A percentile compares a stretch with the other conserved stretches of the same genome.
Evolutionary conservation across 371 early-diverging fungal genomes (phyloP).

Genomic region (Rhizopus sp.): DNA sequence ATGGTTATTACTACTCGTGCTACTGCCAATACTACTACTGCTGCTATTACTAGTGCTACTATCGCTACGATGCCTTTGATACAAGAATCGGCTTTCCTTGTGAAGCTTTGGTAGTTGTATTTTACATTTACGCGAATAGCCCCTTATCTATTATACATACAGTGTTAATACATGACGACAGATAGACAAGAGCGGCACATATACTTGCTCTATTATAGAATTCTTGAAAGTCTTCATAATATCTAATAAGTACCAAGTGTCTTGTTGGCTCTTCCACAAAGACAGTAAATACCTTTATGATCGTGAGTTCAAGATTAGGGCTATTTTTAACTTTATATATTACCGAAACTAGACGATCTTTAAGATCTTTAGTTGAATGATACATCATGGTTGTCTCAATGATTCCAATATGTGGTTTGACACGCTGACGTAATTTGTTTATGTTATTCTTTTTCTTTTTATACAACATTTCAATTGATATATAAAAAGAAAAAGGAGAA

Average conservation of each 20-base stretch:
- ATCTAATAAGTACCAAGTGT: conserved; percentile 53
- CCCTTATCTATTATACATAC: conserved; percentile 24
- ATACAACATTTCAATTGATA: conserved; percentile 1
- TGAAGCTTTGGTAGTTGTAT: conserved; percentile 27
- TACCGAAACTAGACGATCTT: conserved; percentile 26
- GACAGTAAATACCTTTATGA: conserved; percentile 54
- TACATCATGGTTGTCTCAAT: conserved; percentile 29
- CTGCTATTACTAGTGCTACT: conserved; percentile 7
- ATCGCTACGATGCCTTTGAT: background rate
- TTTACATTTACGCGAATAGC: conserved; percentile 34
- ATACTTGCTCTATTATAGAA: conserved; percentile 58
- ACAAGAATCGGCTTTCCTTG: conserved; percentile 4
- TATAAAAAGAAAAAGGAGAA: background rate
- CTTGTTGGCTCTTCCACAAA: conserved; percentile 52
- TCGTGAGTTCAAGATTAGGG: background rate
- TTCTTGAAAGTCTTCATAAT: conserved; percentile 60
- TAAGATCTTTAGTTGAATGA: conserved; percentile 10
- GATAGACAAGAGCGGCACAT: background rate
- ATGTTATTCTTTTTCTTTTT: conserved; percentile 6
- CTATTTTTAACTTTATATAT: conserved; percentile 1
- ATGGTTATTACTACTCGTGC: too few species aligned
- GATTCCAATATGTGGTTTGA: conserved; percentile 22
- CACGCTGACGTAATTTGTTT: background rate
- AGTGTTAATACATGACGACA: background rate
- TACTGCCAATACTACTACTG: conserved; percentile 4